Base-by-base conservation (phyloP, 768 basidiomycete genomes). In the Thelephora ganbajun region DNA sequence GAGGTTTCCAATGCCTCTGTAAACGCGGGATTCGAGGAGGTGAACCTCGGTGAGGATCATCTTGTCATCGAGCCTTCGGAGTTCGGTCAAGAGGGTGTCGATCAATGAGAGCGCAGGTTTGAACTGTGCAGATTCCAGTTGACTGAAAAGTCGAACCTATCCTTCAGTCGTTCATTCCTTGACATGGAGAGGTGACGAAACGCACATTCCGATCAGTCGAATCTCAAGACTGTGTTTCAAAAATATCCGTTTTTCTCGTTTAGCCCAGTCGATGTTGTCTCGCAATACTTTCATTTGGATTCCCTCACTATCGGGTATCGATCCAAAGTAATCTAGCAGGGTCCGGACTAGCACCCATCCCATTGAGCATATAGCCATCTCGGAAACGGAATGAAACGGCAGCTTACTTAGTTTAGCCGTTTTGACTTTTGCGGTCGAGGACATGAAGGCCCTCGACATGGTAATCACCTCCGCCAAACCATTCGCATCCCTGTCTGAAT, bases 41-140 rank as follows among this genome's bases (percentile, higher is more conserved):
- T 94, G 92, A 0, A 98, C 92, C 61, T 98, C 94, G 2, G 93
- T 97, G 26, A 99, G 72, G 51, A 98, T 87, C 77, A 94, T 84
- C 71, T 98, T 98, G 67, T 98, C 96, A 62, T 99, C 94, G 22
- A 99, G 69, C 20, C 82, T 77, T 64, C 87, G 91, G 16, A 99
- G 76, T 63, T 98, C 96, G 1, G 82, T 82, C 33, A 98, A 72
- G n/a, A 99, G 76, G 0, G 72, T 69, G 51, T 93, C 91, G 52
- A 97, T 92, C 44, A 90, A 73, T 0, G 74, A 57, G 12, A 97
- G 71, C 0, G 94, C 91, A 0, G 78, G 73, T 56, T 84, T 80
- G 69, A 78, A 87, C 55, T 85, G 77, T 20, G 74, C 69, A 0
- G 79, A 70, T 50, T 91, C 88, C 20, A 96, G 72, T 57, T 86